Evolutionary conservation across 2,329 filamentous ascomycete species (phyloP).

Genomic region (Talaromyces sp.): DNA sequence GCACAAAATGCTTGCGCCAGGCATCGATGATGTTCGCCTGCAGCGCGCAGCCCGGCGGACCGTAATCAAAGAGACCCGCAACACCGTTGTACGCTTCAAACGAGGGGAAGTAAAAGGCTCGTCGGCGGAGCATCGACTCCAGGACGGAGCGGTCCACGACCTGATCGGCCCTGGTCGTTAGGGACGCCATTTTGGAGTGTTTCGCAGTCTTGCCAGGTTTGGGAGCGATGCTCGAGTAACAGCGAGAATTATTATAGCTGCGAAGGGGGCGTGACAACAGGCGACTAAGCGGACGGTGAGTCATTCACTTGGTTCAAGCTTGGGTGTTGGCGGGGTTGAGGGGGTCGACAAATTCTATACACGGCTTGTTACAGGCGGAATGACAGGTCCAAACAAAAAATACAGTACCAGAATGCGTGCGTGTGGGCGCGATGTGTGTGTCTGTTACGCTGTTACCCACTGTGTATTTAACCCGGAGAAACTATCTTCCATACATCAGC

Average conservation of each 20-base stretch:
- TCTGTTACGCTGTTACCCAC: background rate
- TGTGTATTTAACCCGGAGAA: slow-evolving; percentile 2
- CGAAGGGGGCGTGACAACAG: slow-evolving; percentile 30
- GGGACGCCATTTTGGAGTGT: slow-evolving; percentile 48
- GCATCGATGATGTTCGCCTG: slow-evolving; percentile 82
- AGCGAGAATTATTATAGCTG: slow-evolving; percentile 28
- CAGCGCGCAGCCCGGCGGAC: slow-evolving; percentile 78
- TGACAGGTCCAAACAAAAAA: slow-evolving; percentile 7
- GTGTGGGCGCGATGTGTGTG: background rate
- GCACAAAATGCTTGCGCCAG: slow-evolving; percentile 90
- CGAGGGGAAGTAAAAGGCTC: slow-evolving; percentile 89
- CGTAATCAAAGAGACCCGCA: slow-evolving; percentile 87
- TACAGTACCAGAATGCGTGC: slow-evolving; percentile 1
- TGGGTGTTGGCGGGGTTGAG: slow-evolving; percentile 2
- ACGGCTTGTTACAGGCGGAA: background rate
- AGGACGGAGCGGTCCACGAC: slow-evolving; percentile 76
- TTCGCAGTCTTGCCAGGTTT: slow-evolving; percentile 25
- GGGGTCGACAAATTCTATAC: background rate
- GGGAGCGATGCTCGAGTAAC: slow-evolving; percentile 24
- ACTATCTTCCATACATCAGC: slow-evolving; percentile 1
- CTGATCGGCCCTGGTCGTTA: slow-evolving; percentile 82
- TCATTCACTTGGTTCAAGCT: slow-evolving; percentile 27
- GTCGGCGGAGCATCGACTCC: slow-evolving; percentile 79
- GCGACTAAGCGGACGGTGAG: slow-evolving; percentile 32
- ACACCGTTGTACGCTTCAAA: slow-evolving; percentile 95